Conservation (phyloP, 2,329 filamentous ascomycete species). For the Colletotrichum nymphaeae region DNA sequence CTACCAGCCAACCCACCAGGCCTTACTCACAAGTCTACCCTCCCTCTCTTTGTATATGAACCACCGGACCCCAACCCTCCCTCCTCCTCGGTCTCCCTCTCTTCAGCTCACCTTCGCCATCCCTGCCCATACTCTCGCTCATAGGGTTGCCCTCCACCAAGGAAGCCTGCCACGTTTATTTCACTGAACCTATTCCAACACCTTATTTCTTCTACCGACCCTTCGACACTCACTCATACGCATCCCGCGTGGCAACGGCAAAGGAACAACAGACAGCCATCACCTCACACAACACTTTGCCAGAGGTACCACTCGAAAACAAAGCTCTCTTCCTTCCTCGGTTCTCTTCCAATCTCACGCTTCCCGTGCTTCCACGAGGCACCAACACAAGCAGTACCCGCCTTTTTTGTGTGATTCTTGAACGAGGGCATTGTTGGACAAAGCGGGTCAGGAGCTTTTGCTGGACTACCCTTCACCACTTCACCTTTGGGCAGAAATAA, state of each 20-base stretch:
- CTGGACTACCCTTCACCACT: conserved; percentile 3
- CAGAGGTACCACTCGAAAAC: background rate
- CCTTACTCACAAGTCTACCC: conserved; percentile 11
- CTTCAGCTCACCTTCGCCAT: background rate
- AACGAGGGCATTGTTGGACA: conserved; percentile 10
- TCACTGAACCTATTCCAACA: background rate
- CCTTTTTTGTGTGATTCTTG: conserved; percentile 13
- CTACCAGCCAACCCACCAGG: conserved; percentile 6
- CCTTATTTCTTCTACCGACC: background rate
- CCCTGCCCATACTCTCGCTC: conserved; percentile 20
- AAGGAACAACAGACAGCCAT: background rate
- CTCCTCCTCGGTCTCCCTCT: background rate
- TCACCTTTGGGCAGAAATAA: conserved; percentile 2
- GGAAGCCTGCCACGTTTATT: conserved; percentile 4
- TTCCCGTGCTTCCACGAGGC: conserved; percentile 18
- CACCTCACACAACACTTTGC: background rate
- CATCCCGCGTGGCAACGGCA: conserved; percentile 3
- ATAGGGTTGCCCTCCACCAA: background rate
- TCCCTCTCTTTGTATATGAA: conserved; percentile 31
- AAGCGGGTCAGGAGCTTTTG: conserved; percentile 1
- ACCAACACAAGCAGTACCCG: conserved; percentile 6
- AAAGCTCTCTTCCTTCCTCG: background rate
- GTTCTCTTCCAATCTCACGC: background rate
- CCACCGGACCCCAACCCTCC: conserved; percentile 11
- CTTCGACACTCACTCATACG: background rate